Conservation (phyloP, 2,329 filamentous ascomycete species). For the Botrytis sinoallii region DNA sequence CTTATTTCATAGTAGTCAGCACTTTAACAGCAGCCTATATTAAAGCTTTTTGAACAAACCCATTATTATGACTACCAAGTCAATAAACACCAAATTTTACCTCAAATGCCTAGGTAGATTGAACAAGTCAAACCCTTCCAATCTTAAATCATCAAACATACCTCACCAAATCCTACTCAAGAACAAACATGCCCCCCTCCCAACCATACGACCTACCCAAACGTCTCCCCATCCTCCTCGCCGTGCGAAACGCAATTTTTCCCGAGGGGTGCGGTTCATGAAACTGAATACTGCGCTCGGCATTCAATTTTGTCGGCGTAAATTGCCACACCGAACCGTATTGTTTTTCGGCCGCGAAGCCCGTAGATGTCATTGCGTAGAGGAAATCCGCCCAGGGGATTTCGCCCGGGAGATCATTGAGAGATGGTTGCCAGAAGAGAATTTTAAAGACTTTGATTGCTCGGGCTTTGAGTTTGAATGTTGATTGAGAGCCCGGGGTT, state of each 20-base stretch:
- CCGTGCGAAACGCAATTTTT: conserved; percentile 49
- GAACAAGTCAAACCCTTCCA: background rate
- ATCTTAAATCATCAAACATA: background rate
- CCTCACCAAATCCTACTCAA: background rate
- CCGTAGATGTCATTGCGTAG: conserved; percentile 48
- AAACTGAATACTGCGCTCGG: conserved; percentile 45
- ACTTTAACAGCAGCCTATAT: background rate
- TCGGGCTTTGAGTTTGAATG: conserved; percentile 39
- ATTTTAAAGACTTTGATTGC: conserved; percentile 44
- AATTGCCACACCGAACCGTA: conserved; percentile 63
- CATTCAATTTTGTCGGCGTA: conserved; percentile 40
- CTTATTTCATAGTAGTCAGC: background rate
- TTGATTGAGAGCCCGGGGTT: conserved; percentile 29
- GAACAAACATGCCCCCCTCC: conserved; percentile 45
- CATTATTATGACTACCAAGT: too few relatives aligned
- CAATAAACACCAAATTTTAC: too few relatives aligned
- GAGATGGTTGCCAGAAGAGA: conserved; percentile 42
- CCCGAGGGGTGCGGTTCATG: conserved; percentile 48
- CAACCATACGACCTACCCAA: conserved; percentile 52
- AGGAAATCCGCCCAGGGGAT: conserved; percentile 53
- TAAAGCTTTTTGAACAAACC: background rate
- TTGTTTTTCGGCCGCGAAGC: conserved; percentile 54
- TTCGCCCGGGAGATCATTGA: conserved; percentile 44
- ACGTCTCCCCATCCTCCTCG: conserved; percentile 48
- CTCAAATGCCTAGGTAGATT: too few relatives aligned